These are phyloP conservation scores for Hanseniaspora singularis DNA, from an alignment of 805 yeast species.

Conservation along the genomic window DNA sequence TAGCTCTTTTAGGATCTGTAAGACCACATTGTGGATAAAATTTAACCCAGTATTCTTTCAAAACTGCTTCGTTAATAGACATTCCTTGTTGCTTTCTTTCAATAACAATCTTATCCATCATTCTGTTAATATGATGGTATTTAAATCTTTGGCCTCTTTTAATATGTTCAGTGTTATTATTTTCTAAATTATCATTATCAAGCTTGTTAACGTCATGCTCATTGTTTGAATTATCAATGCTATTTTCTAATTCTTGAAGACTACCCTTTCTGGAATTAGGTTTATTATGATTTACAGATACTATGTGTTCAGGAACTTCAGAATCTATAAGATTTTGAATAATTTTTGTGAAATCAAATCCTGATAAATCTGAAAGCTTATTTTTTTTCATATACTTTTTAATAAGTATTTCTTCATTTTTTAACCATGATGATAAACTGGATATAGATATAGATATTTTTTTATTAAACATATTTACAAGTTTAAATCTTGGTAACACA, in stretches of 20 bases:
- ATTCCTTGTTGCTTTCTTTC: slow-evolving; percentile 34
- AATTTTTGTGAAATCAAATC: slow-evolving; percentile 3
- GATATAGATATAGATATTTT: slow-evolving; percentile 47
- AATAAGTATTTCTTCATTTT: slow-evolving; percentile 41
- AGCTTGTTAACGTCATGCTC: too few relatives aligned
- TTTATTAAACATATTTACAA: slow-evolving; percentile 42
- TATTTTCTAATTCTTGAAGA: too few relatives aligned
- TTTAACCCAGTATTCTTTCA: slow-evolving; percentile 45
- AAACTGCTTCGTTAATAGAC: slow-evolving; percentile 43
- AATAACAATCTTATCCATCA: slow-evolving; percentile 45
- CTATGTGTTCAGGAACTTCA: not conserved
- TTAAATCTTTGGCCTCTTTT: slow-evolving; percentile 29
- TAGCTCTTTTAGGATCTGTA: slow-evolving; percentile 45
- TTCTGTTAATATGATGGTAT: slow-evolving; percentile 46
- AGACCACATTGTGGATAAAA: slow-evolving; percentile 47
- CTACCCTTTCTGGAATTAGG: not conserved
- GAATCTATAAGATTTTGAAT: slow-evolving; percentile 8
- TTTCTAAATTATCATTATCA: too few relatives aligned
- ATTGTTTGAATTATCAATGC: too few relatives aligned
- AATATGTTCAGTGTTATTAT: not conserved
- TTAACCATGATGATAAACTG: slow-evolving; percentile 50
- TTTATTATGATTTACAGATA: not conserved
- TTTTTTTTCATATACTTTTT: slow-evolving; percentile 31
- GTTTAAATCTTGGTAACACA: slow-evolving; percentile 44
- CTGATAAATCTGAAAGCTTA: slow-evolving; percentile 20